These are phyloP conservation scores for Gyromitra esculenta DNA, from an alignment of 2,329 filamentous ascomycete species.

Conservation along the genomic window DNA sequence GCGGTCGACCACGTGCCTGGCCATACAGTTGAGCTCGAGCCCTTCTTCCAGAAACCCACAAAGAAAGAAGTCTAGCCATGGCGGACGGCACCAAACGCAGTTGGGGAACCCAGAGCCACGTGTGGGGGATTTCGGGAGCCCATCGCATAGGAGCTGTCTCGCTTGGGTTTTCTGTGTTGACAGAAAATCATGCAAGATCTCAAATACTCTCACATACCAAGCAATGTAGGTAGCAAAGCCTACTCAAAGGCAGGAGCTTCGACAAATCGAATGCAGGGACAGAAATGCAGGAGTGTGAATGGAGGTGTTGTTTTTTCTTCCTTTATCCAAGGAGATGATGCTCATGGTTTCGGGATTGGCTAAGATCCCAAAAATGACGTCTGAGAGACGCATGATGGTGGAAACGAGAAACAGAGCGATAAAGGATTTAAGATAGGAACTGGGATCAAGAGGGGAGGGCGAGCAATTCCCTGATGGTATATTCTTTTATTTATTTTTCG, in stretches of 20 bases:
- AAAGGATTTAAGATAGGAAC: constrained; percentile 46
- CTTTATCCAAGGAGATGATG: constrained; percentile 39
- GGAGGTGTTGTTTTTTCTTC: constrained; percentile 36
- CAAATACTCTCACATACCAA: constrained; percentile 23
- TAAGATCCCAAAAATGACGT: constrained; percentile 37
- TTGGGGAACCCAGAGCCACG: constrained; percentile 45
- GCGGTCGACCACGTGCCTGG: constrained; percentile 35
- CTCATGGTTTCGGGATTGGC: constrained; percentile 40
- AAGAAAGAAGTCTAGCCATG: constrained; percentile 37
- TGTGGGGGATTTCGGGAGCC: constrained; percentile 42
- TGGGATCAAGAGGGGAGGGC: constrained; percentile 29
- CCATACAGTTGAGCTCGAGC: constrained; percentile 33
- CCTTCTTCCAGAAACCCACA: constrained; percentile 45
- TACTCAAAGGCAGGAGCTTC: constrained; percentile 26
- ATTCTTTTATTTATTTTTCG: constrained; percentile 48
- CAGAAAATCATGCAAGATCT: constrained; percentile 48
- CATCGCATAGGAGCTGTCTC: constrained; percentile 47
- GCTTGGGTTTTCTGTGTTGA: constrained; percentile 46
- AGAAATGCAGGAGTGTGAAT: constrained; percentile 35
- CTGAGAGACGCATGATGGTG: constrained; percentile 46
- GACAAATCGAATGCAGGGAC: constrained; percentile 47
- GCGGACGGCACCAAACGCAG: constrained; percentile 22
- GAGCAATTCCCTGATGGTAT: constrained; percentile 38
- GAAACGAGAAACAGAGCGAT: constrained; percentile 38
- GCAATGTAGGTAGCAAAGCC: constrained; percentile 27